phyloP scores from a whole-genome alignment of 2,329 filamentous ascomycete species.

The Claviceps spartinae region DNA sequence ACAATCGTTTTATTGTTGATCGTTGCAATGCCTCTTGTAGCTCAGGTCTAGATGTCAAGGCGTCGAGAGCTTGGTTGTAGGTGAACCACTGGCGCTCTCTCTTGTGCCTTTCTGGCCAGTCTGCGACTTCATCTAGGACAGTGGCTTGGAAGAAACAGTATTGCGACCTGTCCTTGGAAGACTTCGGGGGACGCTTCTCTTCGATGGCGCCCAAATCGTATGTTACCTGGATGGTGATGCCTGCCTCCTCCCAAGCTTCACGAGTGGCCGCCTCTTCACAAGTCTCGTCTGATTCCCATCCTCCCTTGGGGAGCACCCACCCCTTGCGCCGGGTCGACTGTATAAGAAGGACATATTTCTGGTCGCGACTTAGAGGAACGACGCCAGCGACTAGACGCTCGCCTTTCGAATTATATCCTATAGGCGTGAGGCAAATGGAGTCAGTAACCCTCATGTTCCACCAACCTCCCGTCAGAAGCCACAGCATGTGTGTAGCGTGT shows the following conservation, averaged over 20 bases:
- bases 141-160: conserved; percentile 79
- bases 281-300: conserved; percentile 91
- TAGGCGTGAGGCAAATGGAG: conserved; percentile 11
- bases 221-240: conserved; percentile 73
- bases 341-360: conserved; percentile 79
- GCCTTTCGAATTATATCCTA: conserved; percentile 85
- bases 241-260: conserved; percentile 97
- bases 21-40: conserved; percentile 74
- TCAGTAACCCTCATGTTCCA: conserved; percentile 5
- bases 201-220: conserved; percentile 77
- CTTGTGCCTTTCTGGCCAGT: conserved; percentile 94
- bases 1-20: conserved; percentile 50
- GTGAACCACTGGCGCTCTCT: conserved; percentile 81
- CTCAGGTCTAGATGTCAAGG: conserved; percentile 68
- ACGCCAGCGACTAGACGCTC: conserved; percentile 92
- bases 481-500: background rate
- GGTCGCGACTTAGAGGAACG: conserved; percentile 77
- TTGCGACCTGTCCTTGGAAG: conserved; percentile 45
- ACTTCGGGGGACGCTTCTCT: conserved; percentile 71
- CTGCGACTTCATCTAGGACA: conserved; percentile 70
- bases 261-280: conserved; percentile 73
- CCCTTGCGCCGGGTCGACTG: conserved; percentile 82
- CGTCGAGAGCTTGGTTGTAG: conserved; percentile 67
- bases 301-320: conserved; percentile 96
- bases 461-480: background rate